Evolutionary conservation across 2,329 filamentous ascomycete species (phyloP), one percentile per base, ranked within the genome.

Genomic region (Helicocarpus griseus): DNA sequence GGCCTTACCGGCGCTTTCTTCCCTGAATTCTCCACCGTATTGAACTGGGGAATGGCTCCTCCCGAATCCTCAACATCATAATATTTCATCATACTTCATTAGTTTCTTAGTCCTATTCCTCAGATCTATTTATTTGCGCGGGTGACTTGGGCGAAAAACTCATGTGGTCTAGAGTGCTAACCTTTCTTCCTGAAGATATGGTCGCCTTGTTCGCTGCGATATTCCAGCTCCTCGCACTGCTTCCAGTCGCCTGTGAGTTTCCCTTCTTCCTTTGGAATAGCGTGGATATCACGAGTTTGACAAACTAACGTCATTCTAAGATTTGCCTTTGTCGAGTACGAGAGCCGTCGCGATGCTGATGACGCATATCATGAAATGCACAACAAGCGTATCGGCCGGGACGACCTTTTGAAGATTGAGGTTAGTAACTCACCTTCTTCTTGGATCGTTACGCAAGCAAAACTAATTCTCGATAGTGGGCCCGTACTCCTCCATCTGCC

Each of bases 281-380:
- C 19, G 17, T 6, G n/a, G n/a, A 39, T 19, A 22, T 24, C 33
- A 4, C 4, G 17, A 22, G 3, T 17, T 62, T 61, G 65, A 58
- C 53, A 63, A 65, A 22, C 36, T 24, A 19, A 47, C 44, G 29
- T 22, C 21, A 35, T 36, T 5, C 49, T 26, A 57, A 83, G 93
- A 61, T 98, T 98, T 70, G 93, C 93, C 35, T 98, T 98, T 70
- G 93, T 98, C 58, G 93, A 98, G 74, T 98, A 98, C 72, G 93
- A 98, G 77, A 94, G 90, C 71, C 88, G 91, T 63, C 90, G 93
- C 62, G 93, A 98, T 77, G 90, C 93, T 58, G 93, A 98, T 71
- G 93, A 98, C 75, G 93, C 93, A 45, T 98, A 98, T 69, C 89
- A 98, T 71, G 93, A 98, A 76, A 98, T 98, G 93, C 93, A 98